phyloP scores from a whole-genome alignment of 2,329 filamentous ascomycete species.

The Hirsutella thompsonii region DNA sequence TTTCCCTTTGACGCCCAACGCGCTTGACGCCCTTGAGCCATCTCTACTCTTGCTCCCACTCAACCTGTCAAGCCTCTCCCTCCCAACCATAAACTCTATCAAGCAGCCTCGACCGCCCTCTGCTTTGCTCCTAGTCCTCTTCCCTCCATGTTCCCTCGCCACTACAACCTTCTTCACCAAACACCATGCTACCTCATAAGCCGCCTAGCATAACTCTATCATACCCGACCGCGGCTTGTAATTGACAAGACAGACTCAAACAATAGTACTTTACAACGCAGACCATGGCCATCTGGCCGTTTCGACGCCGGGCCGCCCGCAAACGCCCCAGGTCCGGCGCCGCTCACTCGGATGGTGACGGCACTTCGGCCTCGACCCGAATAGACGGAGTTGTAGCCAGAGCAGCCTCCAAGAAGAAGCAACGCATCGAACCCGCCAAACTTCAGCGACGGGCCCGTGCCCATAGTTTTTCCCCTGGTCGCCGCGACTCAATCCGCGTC shows the following conservation, averaged over 20 bases:
- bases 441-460: slow-evolving; percentile 33
- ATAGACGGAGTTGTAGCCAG: slow-evolving; percentile 16
- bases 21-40: background rate
- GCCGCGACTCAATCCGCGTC: slow-evolving; percentile 38
- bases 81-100: background rate
- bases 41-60: background rate
- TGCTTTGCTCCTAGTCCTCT: background rate
- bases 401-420: slow-evolving; percentile 23
- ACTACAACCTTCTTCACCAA: background rate
- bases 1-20: background rate
- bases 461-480: slow-evolving; percentile 51
- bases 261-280: background rate
- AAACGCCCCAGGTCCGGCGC: slow-evolving; percentile 40
- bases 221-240: background rate
- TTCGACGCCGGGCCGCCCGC: slow-evolving; percentile 61
- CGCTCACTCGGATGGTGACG: slow-evolving; percentile 40
- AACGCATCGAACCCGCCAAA: slow-evolving; percentile 33
- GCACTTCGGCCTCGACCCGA: slow-evolving; percentile 21
- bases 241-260: background rate
- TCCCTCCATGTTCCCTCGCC: background rate
- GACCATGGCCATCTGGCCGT: slow-evolving; percentile 72
- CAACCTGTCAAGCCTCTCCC: background rate
- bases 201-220: background rate
- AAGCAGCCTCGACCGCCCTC: background rate
- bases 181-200: slow-evolving; percentile 3